Evolutionary conservation across 2,329 filamentous ascomycete species (phyloP).

Genomic region (Fonsecaea monophora): DNA sequence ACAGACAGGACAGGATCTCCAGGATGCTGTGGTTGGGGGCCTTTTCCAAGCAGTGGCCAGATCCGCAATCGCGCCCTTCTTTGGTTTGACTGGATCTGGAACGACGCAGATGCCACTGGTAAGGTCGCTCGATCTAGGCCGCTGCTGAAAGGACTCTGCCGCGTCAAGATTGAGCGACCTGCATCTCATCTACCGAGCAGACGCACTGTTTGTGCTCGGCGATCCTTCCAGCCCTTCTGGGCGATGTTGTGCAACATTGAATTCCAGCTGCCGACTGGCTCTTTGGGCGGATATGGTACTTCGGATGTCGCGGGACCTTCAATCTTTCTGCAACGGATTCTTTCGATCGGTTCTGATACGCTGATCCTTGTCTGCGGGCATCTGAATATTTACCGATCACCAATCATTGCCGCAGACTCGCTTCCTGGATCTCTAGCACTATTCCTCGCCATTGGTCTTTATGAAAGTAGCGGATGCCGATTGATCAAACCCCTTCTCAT

Average conservation of each 20-base stretch:
- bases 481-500: not conserved
- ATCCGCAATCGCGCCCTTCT: slow-evolving; percentile 72
- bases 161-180: slow-evolving; percentile 3
- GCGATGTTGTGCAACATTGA: slow-evolving; percentile 9
- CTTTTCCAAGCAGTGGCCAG: slow-evolving; percentile 78
- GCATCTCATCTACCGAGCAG: not conserved
- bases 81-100: slow-evolving; percentile 50
- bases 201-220: not conserved
- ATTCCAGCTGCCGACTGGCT: not conserved
- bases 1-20: slow-evolving; percentile 81
- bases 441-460: not conserved
- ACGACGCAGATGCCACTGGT: slow-evolving; percentile 45
- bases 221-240: not conserved
- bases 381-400: not conserved
- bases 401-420: not conserved
- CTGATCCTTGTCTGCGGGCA: slow-evolving; percentile 3
- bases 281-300: not conserved
- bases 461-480: not conserved
- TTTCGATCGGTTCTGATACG: not conserved
- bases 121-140: slow-evolving; percentile 55
- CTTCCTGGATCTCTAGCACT: not conserved
- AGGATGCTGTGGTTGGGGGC: slow-evolving; percentile 69
- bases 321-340: slow-evolving; percentile 6
- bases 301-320: not conserved
- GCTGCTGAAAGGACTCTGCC: slow-evolving; percentile 39